phyloP scores from a whole-genome alignment of 2,329 filamentous ascomycete species.

The Ophiostoma ulmi region DNA sequence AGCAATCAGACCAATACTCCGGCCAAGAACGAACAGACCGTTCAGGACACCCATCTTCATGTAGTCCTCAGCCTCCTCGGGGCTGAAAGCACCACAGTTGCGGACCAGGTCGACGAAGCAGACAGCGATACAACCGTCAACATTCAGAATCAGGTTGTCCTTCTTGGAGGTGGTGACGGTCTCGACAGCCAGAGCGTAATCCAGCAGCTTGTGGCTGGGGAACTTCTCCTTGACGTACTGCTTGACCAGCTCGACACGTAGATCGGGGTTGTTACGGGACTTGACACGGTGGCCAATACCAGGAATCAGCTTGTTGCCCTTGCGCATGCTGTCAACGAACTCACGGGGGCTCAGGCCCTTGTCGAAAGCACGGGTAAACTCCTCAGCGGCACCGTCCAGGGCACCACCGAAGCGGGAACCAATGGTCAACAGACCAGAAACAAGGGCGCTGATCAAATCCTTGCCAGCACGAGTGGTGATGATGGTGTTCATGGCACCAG shows the following conservation, averaged over 20 bases:
- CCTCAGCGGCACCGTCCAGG: conserved; percentile 92
- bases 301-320: conserved; percentile 99
- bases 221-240: conserved; percentile 98
- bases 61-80: conserved; percentile 98
- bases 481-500: conserved; percentile 99
- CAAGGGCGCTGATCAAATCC: conserved; percentile 91
- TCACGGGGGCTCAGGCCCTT: conserved; percentile 97
- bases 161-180: conserved; percentile 99
- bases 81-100: conserved; percentile 94
- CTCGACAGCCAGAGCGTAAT: conserved; percentile 97
- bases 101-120: conserved; percentile 97
- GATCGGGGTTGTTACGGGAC: conserved; percentile 99
- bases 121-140: conserved; percentile 95
- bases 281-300: conserved; percentile 99
- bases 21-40: conserved; percentile 96
- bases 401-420: conserved; percentile 98
- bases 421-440: conserved; percentile 95
- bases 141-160: conserved; percentile 99
- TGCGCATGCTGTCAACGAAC: conserved; percentile 98
- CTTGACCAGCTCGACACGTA: conserved; percentile 98
- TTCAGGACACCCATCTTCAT: conserved; percentile 98
- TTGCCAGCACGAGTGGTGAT: conserved; percentile 99
- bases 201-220: conserved; percentile 95
- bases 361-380: conserved; percentile 97
- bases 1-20: conserved; percentile 97